phyloP scores from a whole-genome alignment of 768 basidiomycete species.

The Russula foetens region DNA sequence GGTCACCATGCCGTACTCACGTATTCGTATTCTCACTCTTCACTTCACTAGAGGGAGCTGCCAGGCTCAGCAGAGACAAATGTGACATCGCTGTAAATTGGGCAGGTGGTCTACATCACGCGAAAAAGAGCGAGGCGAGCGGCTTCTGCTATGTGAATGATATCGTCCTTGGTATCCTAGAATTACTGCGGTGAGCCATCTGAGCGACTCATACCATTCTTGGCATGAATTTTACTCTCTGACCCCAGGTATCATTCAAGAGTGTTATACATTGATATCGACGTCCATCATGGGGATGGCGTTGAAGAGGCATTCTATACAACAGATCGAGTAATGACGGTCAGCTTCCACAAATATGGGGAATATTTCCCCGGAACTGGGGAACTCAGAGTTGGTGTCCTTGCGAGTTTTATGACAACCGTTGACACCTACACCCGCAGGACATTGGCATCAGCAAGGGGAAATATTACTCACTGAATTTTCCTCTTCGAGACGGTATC shows the following conservation, averaged over 20 bases:
- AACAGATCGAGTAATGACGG: conserved; percentile 97
- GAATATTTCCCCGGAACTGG: conserved; percentile 99
- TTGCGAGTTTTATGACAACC: neutral
- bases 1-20: neutral
- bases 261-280: conserved; percentile 97
- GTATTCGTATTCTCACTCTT: neutral
- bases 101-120: conserved; percentile 98
- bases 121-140: conserved; percentile 98
- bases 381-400: conserved; percentile 67
- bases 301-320: conserved; percentile 99
- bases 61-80: conserved; percentile 89
- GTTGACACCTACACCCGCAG: conserved; percentile 31
- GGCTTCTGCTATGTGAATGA: conserved; percentile 99
- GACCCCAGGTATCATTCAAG: conserved; percentile 82
- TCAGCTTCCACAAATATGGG: conserved; percentile 97
- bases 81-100: conserved; percentile 99
- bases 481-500: conserved; percentile 91
- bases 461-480: conserved; percentile 89
- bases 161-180: conserved; percentile 94
- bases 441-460: conserved; percentile 93
- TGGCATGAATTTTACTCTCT: neutral
- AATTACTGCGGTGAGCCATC: conserved; percentile 70
- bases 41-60: conserved; percentile 76
- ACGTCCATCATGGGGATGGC: conserved; percentile 98
- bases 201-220: neutral